Evolutionary conservation across 1,139 yeast species (phyloP), one percentile per base, ranked within the genome.

Genomic region (Hansenula anomala): DNA sequence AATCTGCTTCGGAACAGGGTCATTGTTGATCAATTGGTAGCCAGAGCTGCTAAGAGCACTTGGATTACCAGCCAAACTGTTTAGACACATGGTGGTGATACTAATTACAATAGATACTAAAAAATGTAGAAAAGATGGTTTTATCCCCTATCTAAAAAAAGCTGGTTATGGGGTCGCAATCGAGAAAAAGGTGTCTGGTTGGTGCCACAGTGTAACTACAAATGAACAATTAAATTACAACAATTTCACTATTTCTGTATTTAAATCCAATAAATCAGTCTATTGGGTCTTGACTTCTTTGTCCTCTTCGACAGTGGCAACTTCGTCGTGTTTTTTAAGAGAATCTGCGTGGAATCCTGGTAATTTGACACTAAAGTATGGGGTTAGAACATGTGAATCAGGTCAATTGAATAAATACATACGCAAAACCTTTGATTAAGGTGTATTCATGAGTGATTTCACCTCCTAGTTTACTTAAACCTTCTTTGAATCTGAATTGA

Each of bases 1-100:
- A 30, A 90, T 80, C 44, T 94, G 92, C 59, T 87, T 87, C 54
- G 89, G 85, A 38, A 77, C 79, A 4, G 97, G 97, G 46, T 76
- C 80, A 44, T 68, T 69, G 58, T 75, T 82, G 48, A 68, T 41
- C 11, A n/a, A n/a, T n/a, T n/a, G n/a, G n/a, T n/a, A n/a, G n/a
- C 39, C 36, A 10, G 48, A 44, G 34, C 52, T 60, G 18, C 33
- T 20, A 8, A 14, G n/a, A n/a, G 26, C 11, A 12, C 27, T 33
- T 7, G 40, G 28, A 4, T 40, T 16, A 2, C 47, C 46, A 4
- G 42, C 49, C 23, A 41, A 31, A 4, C 41, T 43, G 36, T 45
- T 46, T 13, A 40, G 34, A 35, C 48, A 47, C 51, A 47, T 47
- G 28, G 17, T 30, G 9, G 5, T 28, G 12, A 7, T 6, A 10